These are phyloP conservation scores for Astrephomene gubernaculifera DNA, from an alignment of 139 green algal species.

Conservation along the genomic window DNA sequence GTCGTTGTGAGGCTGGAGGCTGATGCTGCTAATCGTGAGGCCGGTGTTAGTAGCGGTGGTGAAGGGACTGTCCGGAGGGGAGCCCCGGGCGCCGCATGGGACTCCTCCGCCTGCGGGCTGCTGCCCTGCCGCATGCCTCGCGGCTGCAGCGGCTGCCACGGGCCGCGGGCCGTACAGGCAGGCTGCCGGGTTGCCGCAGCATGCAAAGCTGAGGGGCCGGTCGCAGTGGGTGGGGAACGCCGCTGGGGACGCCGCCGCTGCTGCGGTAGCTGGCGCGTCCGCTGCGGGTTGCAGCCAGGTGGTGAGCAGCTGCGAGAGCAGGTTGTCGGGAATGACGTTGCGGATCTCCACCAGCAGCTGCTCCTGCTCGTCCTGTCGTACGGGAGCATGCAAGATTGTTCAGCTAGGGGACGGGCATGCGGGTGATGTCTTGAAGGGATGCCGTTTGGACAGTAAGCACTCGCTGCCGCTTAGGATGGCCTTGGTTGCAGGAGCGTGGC, in stretches of 20 bases:
- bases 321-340: slow-evolving; percentile 74
- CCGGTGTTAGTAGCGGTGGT: no score
- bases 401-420: neutral
- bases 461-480: no score
- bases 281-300: slow-evolving; percentile 76
- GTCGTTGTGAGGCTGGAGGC: no score
- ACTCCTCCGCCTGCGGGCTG: no score
- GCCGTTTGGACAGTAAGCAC: no score
- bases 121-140: no score
- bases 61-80: no score
- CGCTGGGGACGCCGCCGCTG: neutral
- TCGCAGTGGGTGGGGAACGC: neutral
- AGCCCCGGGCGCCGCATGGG: no score
- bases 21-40: no score
- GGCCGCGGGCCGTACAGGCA: neutral
- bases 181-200: slow-evolving; percentile 11
- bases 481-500: no score
- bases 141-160: neutral
- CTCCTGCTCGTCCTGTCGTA: slow-evolving; percentile 58
- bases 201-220: neutral
- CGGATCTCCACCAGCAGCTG: slow-evolving; percentile 68
- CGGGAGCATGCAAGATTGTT: neutral
- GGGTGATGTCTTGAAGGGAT: no score
- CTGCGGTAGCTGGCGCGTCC: neutral
- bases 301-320: slow-evolving; percentile 84